Conservation (phyloP, 805 yeast genomes). For the Cyberlindnera lachancei region DNA sequence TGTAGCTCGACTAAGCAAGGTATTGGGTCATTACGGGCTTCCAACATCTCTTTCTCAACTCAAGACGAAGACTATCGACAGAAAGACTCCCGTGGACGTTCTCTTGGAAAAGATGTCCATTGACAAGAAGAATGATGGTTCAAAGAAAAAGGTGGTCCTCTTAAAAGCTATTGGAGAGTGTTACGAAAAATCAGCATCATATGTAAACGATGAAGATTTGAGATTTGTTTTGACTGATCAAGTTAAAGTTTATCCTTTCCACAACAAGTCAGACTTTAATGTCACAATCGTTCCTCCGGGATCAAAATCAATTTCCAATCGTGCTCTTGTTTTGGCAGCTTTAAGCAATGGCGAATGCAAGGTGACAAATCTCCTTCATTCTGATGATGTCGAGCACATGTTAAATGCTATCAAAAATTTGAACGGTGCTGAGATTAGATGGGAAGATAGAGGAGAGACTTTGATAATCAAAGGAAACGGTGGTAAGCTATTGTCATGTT, state of each 20-base stretch:
- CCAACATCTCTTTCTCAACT: conserved; percentile 67
- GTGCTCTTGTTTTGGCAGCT: conserved; percentile 91
- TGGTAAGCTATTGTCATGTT: conserved; percentile 60
- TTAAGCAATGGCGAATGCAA: conserved; percentile 80
- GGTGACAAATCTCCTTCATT: conserved; percentile 80
- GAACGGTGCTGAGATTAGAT: conserved; percentile 71
- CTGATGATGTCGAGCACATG: conserved; percentile 96
- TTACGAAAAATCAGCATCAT: conserved; percentile 80
- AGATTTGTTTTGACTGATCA: conserved; percentile 81
- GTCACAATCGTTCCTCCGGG: conserved; percentile 80
- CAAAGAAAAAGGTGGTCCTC: conserved; percentile 79
- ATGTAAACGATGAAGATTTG: conserved; percentile 73
- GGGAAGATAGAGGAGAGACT: conserved; percentile 89
- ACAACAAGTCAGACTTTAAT: conserved; percentile 21
- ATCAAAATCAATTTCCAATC: conserved; percentile 91
- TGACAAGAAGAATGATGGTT: conserved; percentile 94
- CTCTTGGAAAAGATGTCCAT: conserved; percentile 83
- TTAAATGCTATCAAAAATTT: conserved; percentile 73
- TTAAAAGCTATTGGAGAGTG: conserved; percentile 83
- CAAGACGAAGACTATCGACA: conserved; percentile 60
- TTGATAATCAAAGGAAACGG: conserved; percentile 80
- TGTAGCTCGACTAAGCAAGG: conserved; percentile 80
- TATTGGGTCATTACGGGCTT: conserved; percentile 76
- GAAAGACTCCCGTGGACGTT: conserved; percentile 67
- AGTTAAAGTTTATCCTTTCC: conserved; percentile 55